These are phyloP conservation scores for Geranium brycei DNA, from an alignment of 345 rosid species.

Conservation along the genomic window DNA sequence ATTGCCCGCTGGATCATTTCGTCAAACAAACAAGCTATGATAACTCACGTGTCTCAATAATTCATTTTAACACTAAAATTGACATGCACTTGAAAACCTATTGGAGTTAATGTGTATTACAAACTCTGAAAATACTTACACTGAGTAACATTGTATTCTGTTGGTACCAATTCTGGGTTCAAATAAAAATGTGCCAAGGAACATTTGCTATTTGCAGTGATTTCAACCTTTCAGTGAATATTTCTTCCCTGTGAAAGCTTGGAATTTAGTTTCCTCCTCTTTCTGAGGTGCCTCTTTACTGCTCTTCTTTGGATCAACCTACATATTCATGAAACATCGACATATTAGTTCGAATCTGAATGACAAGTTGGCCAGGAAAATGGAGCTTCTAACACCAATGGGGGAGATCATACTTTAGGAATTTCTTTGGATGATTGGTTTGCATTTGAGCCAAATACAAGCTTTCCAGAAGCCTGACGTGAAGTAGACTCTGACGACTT, in stretches of 20 bases:
- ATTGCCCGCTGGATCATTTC: too few species aligned
- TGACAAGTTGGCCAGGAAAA: not conserved
- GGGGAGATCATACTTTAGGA: conserved; percentile 19
- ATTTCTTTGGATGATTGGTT: conserved; percentile 18
- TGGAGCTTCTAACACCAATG: not conserved
- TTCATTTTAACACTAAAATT: too few species aligned
- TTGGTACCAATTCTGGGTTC: not conserved
- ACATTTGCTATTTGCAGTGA: not conserved
- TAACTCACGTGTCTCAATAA: too few species aligned
- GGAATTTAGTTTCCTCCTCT: conserved; percentile 33
- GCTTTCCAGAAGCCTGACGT: conserved; percentile 28
- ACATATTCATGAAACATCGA: conserved; percentile 5
- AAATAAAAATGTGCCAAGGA: not conserved
- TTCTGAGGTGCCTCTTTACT: conserved; percentile 20
- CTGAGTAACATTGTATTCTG: too few species aligned
- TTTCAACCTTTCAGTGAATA: conserved; percentile 34
- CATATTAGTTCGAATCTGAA: not conserved
- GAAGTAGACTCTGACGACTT: conserved; percentile 16
- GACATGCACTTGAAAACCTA: too few species aligned
- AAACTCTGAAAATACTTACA: too few species aligned
- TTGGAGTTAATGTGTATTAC: too few species aligned
- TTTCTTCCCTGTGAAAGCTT: conserved; percentile 57
- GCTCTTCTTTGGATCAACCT: conserved; percentile 22
- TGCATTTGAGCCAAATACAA: conserved; percentile 28
- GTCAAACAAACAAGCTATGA: too few species aligned